Conservation (phyloP, 75 land plant species). For the Selaginella tamariscina region DNA sequence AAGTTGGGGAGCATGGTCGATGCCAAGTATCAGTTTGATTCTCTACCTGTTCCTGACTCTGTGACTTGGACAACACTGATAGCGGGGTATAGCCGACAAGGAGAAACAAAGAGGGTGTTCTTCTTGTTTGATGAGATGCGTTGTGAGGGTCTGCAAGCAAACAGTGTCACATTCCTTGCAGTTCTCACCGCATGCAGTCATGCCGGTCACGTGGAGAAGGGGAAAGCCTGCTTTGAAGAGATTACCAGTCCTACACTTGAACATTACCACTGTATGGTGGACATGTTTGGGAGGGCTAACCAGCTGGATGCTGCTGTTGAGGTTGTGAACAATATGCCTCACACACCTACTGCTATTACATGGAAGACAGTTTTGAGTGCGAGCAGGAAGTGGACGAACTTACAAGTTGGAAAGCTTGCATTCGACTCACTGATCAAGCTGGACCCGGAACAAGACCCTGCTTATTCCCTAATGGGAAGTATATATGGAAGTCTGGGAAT, state of each 20-base stretch:
- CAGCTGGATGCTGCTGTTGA: not conserved
- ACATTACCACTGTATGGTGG: slow-evolving; percentile 11
- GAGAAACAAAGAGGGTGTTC: not conserved
- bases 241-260: slow-evolving; percentile 10
- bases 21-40: not conserved
- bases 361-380: slow-evolving; percentile 11
- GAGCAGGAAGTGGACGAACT: not conserved
- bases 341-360: not conserved
- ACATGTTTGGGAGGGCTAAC: slow-evolving; percentile 12
- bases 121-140: not conserved
- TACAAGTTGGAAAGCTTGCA: not conserved
- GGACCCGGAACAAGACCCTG: not conserved
- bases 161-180: not conserved
- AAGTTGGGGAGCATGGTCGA: not conserved
- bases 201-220: not conserved
- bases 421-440: not conserved
- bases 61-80: not conserved
- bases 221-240: not conserved
- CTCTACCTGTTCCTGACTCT: not conserved
- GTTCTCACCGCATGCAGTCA: slow-evolving; percentile 6
- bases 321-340: slow-evolving; percentile 7
- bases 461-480: not conserved
- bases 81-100: not conserved
- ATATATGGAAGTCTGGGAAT: not conserved
- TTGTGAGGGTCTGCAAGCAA: not conserved